Evolutionary conservation across 1,284 basidiomycete genomes (phyloP).

Genomic region (Apiotrichum laibachii): DNA sequence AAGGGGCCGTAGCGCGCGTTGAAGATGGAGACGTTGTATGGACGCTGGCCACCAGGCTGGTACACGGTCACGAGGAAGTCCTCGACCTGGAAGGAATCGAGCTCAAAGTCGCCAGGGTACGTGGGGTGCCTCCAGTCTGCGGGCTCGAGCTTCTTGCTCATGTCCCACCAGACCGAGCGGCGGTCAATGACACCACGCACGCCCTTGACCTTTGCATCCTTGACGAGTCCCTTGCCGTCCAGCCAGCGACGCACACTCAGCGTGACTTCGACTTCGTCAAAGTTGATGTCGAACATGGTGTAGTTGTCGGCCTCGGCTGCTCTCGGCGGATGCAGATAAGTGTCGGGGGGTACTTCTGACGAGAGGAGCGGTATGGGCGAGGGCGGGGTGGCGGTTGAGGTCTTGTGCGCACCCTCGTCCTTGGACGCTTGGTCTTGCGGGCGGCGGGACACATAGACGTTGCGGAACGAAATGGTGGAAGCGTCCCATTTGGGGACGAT

Average conservation of each 20-base stretch:
- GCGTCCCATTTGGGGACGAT: conserved; percentile 98
- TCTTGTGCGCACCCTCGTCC: conserved; percentile 47
- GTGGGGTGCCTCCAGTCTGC: conserved; percentile 72
- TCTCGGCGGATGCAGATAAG: conserved; percentile 31
- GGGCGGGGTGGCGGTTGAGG: conserved; percentile 36
- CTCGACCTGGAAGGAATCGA: conserved; percentile 83
- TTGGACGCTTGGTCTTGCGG: conserved; percentile 49
- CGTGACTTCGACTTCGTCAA: conserved; percentile 94
- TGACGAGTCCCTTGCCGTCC: conserved; percentile 89
- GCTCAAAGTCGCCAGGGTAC: conserved; percentile 82
- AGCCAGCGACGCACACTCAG: conserved; percentile 91
- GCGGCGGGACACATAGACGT: conserved; percentile 88
- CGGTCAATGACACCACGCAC: conserved; percentile 92
- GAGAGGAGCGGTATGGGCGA: conserved; percentile 41
- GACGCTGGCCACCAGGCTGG: conserved; percentile 88
- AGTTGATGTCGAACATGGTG: conserved; percentile 84
- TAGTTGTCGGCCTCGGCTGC: conserved; percentile 57
- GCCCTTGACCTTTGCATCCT: conserved; percentile 87
- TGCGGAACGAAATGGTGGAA: conserved; percentile 91
- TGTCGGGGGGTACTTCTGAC: conserved; percentile 37
- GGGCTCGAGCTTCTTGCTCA: conserved; percentile 71
- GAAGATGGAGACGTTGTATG: conserved; percentile 93
- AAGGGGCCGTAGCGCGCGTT: conserved; percentile 82
- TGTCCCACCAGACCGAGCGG: conserved; percentile 83
- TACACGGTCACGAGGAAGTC: conserved; percentile 93